Percentiles rank a stretch among this genome's conserved stretches.
phyloP scores from a whole-genome alignment of 2,329 filamentous ascomycete species.

The Botrytis elliptica region DNA sequence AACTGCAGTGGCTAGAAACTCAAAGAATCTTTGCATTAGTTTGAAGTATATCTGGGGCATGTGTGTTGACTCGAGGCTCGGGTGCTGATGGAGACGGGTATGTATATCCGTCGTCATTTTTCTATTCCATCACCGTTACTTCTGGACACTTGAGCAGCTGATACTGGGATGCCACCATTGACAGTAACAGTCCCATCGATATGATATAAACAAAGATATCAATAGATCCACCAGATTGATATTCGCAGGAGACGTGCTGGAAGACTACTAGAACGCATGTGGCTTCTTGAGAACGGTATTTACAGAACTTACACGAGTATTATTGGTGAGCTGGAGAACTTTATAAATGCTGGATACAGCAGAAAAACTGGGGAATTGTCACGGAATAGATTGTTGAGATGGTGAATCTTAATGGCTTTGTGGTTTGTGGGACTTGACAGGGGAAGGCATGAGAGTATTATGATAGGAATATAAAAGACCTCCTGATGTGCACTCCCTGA shows the following conservation, averaged over 20 bases:
- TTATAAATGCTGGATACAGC: background rate
- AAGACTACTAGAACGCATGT: too few relatives aligned
- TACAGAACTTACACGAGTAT: background rate
- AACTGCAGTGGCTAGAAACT: too few relatives aligned
- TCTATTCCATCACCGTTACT: background rate
- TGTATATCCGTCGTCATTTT: background rate
- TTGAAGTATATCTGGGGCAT: too few relatives aligned
- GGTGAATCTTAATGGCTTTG: background rate
- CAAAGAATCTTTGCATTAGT: too few relatives aligned
- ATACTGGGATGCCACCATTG: background rate
- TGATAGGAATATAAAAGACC: background rate
- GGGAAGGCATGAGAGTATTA: background rate
- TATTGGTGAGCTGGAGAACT: background rate
- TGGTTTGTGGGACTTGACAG: background rate
- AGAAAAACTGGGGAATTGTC: fast-evolving
- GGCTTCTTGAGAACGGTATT: background rate
- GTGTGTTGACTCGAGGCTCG: background rate
- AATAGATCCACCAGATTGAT: too few relatives aligned
- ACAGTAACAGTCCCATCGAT: fast-evolving
- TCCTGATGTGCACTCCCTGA: background rate
- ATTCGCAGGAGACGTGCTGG: too few relatives aligned
- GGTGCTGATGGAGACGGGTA: too few relatives aligned
- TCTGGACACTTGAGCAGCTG: background rate
- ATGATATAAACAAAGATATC: background rate
- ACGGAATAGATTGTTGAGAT: background rate